Base-by-base conservation (phyloP, 2,329 filamentous ascomycete species). In the Thelonectria rubi region DNA sequence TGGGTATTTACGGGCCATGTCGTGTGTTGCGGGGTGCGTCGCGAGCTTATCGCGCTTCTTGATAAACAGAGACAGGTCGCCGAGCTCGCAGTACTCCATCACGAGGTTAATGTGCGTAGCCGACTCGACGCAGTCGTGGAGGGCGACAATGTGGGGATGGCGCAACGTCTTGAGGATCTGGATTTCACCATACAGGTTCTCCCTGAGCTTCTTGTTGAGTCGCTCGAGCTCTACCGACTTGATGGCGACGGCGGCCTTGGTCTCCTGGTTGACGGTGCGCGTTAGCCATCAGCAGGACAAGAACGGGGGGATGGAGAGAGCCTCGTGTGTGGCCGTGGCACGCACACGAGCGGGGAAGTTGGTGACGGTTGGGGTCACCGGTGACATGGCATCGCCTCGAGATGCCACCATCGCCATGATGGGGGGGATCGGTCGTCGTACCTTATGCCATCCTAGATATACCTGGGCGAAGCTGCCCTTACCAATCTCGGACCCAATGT, bases 401-500 rank as follows among this genome's bases (percentile, higher is more conserved):
- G 37, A 58, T 61, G 46, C 34, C 47, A 58, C 59, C 47, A 53
- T 58, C 45, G 45, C 39, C 15, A 49, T 34, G 34, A 51, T 24
- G 56, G 53, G 48, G 51, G 64, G 48, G 53, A 43, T 58, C 49
- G 30, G 58, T 20, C 48, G 46, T 58, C 64, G 55, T 62, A 97
- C 93, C 80, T 91, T 91, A 79, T 96, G 92, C 70, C 89, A 88
- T 66, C 92, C 93, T 76, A 91, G 88, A 77, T 95, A 98, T 68
- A 99, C 95, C 69, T 93, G 93, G 68, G 95, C 95, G 82, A 98
- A 99, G 81, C 95, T 98, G 65, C 95, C 95, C 80, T 95, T 95
- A 66, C 95, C 95, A 76, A 98, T 97, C 80, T 97, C 92, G 70
- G 91, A 89, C 70, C 93, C 87, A 73, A 94, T 89, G 72, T 86